Evolutionary conservation across 1,139 yeast species (phyloP).

Genomic region (Nematodospora anomalae): DNA sequence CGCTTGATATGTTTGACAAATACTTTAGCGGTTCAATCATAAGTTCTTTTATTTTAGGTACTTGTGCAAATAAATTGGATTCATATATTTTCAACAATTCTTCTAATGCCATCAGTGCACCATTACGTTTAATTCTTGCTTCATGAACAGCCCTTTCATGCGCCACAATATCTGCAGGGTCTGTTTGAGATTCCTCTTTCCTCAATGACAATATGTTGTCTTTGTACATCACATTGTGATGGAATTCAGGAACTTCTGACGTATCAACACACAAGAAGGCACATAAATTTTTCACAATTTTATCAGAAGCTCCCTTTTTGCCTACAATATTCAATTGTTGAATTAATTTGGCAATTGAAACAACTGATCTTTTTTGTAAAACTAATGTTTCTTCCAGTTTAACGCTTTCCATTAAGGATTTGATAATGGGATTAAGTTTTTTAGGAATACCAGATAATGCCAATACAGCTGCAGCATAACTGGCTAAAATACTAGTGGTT

Average conservation of each 20-base stretch:
- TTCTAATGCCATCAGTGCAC: constrained; percentile 75
- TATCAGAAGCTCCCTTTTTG: constrained; percentile 77
- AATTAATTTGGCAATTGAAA: constrained; percentile 65
- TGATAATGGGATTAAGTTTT: constrained; percentile 84
- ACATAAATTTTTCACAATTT: constrained; percentile 84
- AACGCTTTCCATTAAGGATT: constrained; percentile 90
- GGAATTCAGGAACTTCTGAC: constrained; percentile 91
- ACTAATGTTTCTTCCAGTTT: constrained; percentile 69
- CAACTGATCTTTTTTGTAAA: constrained; percentile 72
- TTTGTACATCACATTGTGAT: constrained; percentile 57
- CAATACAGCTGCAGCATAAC: constrained; percentile 73
- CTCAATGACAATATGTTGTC: constrained; percentile 70
- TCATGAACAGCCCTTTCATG: constrained; percentile 66
- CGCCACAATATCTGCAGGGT: constrained; percentile 63
- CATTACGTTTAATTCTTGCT: constrained; percentile 79
- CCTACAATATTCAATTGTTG: constrained; percentile 53
- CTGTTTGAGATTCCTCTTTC: constrained; percentile 75
- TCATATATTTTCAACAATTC: constrained; percentile 53
- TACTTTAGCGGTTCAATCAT: constrained; percentile 65
- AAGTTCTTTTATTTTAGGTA: constrained; percentile 67
- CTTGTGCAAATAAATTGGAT: constrained; percentile 51
- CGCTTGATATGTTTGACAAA: constrained; percentile 27
- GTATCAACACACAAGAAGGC: constrained; percentile 95
- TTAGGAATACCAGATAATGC: constrained; percentile 68
- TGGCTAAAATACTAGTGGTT: constrained; percentile 64